Conservation (phyloP, 2,329 filamentous ascomycete genomes). For the Monilinia laxa region DNA sequence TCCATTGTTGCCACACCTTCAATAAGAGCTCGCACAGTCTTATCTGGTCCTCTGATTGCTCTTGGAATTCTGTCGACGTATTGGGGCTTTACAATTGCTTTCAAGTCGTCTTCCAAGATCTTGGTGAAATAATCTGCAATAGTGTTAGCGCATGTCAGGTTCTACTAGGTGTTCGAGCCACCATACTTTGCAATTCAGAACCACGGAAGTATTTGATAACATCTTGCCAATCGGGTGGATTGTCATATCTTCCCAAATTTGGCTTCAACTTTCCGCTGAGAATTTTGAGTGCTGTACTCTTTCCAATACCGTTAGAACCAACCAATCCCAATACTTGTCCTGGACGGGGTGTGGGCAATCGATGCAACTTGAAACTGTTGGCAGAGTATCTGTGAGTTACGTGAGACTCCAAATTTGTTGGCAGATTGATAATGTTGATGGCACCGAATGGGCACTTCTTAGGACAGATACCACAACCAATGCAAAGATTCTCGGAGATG, state of each 20-base stretch:
- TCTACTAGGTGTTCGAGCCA: slow-evolving; percentile 21
- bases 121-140: slow-evolving; percentile 92
- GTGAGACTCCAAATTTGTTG: slow-evolving; percentile 97
- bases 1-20: slow-evolving; percentile 72
- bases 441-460: slow-evolving; percentile 99
- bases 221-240: slow-evolving; percentile 98
- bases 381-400: slow-evolving; percentile 98
- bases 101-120: slow-evolving; percentile 92
- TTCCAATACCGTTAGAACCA: slow-evolving; percentile 99
- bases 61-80: slow-evolving; percentile 96
- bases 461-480: slow-evolving; percentile 98
- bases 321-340: slow-evolving; percentile 95
- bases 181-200: slow-evolving; percentile 92
- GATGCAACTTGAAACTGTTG: slow-evolving; percentile 99
- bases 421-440: slow-evolving; percentile 99
- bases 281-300: slow-evolving; percentile 99
- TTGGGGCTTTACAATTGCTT: slow-evolving; percentile 98
- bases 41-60: slow-evolving; percentile 79
- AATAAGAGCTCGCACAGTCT: slow-evolving; percentile 77
- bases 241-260: slow-evolving; percentile 90
- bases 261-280: slow-evolving; percentile 98
- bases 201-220: slow-evolving; percentile 98
- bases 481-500: slow-evolving; percentile 93
- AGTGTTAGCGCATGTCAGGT: slow-evolving; percentile 28
- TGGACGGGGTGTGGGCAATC: slow-evolving; percentile 90